Conservation (phyloP, 306 rosid genomes). For the Cicer cuneatum region DNA sequence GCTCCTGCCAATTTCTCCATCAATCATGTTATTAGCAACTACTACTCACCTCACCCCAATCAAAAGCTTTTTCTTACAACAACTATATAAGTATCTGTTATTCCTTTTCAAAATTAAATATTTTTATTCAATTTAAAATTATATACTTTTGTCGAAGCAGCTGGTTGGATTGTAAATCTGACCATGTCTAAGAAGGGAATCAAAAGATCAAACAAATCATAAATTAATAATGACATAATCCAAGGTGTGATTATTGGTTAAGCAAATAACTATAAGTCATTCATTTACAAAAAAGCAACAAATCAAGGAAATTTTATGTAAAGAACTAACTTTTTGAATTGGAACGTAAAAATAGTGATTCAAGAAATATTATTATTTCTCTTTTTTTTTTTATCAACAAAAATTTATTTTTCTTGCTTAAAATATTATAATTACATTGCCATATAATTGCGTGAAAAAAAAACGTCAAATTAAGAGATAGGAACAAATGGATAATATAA, state of each 20-base stretch:
- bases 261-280: too few relatives aligned
- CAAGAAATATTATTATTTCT: not conserved
- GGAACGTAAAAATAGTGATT: not conserved
- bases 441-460: too few relatives aligned
- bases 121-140: too few relatives aligned
- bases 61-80: constrained; percentile 34
- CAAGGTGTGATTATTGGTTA: not conserved
- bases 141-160: too few relatives aligned
- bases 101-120: not conserved
- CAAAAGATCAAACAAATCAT: not conserved
- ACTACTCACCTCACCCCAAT: constrained; percentile 21
- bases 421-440: not conserved
- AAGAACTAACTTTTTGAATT: not conserved
- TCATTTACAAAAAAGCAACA: too few relatives aligned
- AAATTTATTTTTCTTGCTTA: too few relatives aligned
- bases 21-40: constrained; percentile 35
- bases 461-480: too few relatives aligned
- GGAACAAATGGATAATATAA: too few relatives aligned
- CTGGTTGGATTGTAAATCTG: too few relatives aligned
- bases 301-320: not conserved
- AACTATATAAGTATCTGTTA: not conserved
- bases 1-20: constrained; percentile 48
- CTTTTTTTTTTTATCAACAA: too few relatives aligned
- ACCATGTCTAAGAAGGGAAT: not conserved
- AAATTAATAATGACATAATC: not conserved